Conservation (phyloP, 768 basidiomycete species). For the Tylopilus plumbeoviolaceoides region DNA sequence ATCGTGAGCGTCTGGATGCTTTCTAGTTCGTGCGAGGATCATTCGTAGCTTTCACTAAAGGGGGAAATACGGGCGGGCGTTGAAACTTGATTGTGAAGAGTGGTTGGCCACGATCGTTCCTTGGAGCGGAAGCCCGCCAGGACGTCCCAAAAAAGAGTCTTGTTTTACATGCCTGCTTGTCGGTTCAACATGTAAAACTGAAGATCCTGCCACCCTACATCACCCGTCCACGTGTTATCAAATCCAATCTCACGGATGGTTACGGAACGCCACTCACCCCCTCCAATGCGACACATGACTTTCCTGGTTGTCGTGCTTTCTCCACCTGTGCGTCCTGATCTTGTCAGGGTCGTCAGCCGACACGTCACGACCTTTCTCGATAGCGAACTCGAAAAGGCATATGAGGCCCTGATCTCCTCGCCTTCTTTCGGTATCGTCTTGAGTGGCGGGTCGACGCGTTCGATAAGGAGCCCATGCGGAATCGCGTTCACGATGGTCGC, state of each 20-base stretch:
- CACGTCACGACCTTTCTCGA: slow-evolving; percentile 75
- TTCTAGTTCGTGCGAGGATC: slow-evolving; percentile 27
- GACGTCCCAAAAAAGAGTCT: background rate
- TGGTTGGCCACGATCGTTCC: background rate
- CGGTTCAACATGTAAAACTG: slow-evolving; percentile 73
- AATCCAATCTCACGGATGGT: background rate
- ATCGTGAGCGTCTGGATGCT: slow-evolving; percentile 24
- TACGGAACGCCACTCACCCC: slow-evolving; percentile 48
- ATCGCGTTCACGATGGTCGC: slow-evolving; percentile 71
- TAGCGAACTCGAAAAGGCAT: slow-evolving; percentile 72
- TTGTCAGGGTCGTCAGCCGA: slow-evolving; percentile 72
- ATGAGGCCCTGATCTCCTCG: slow-evolving; percentile 80
- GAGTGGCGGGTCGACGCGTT: slow-evolving; percentile 78
- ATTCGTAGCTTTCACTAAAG: slow-evolving; percentile 14
- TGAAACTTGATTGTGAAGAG: background rate
- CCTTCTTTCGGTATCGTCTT: slow-evolving; percentile 61
- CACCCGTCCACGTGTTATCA: slow-evolving; percentile 1
- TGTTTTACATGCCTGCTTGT: slow-evolving; percentile 55
- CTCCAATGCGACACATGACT: slow-evolving; percentile 89
- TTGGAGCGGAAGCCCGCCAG: background rate
- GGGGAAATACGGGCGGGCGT: slow-evolving; percentile 5
- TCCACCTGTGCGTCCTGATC: slow-evolving; percentile 45
- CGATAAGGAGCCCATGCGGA: slow-evolving; percentile 71
- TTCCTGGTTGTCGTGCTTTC: slow-evolving; percentile 58
- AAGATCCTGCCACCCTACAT: slow-evolving; percentile 74